A percentile compares a stretch with the other conserved stretches of the same genome.
Evolutionary conservation across 495 filamentous ascomycete genomes (phyloP).

Genomic region (Haplographium delicatum): DNA sequence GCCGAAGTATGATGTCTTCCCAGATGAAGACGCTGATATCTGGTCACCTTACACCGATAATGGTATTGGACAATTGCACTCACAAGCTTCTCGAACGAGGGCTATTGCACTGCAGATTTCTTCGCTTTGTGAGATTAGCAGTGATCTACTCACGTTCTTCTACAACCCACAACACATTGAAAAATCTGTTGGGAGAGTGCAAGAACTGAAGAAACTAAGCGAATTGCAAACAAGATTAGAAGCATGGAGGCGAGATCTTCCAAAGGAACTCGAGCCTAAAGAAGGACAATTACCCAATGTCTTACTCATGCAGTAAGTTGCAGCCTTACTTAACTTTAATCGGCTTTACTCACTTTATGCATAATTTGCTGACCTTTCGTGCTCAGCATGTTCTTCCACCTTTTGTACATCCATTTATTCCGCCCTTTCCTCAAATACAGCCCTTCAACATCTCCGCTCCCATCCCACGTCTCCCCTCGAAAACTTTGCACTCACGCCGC

Average conservation of each 20-base stretch:
- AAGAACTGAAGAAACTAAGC: constrained; percentile 89
- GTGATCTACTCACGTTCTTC: constrained; percentile 83
- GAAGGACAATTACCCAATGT: constrained; percentile 86
- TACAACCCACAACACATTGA: constrained; percentile 71
- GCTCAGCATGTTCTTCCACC: constrained; percentile 92
- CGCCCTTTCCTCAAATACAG: constrained; percentile 93
- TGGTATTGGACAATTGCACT: constrained; percentile 60
- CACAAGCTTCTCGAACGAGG: constrained; percentile 78
- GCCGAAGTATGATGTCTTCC: constrained; percentile 88
- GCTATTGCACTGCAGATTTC: constrained; percentile 79
- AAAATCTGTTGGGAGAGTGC: constrained; percentile 50
- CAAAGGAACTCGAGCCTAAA: constrained; percentile 80
- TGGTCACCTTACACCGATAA: constrained; percentile 90
- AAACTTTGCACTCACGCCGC: constrained; percentile 88
- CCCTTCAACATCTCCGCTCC: constrained; percentile 71
- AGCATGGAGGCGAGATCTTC: constrained; percentile 82
- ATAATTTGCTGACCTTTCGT: no score
- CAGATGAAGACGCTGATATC: constrained; percentile 72
- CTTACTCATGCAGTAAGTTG: constrained; percentile 88
- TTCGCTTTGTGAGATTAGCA: constrained; percentile 84
- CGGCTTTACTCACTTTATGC: not conserved
- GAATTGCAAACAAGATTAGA: constrained; percentile 88
- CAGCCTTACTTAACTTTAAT: not conserved
- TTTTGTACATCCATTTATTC: constrained; percentile 95
- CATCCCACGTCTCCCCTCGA: constrained; percentile 82